Conservation (phyloP, 306 rosid genomes). For the Prunus campanulata region DNA sequence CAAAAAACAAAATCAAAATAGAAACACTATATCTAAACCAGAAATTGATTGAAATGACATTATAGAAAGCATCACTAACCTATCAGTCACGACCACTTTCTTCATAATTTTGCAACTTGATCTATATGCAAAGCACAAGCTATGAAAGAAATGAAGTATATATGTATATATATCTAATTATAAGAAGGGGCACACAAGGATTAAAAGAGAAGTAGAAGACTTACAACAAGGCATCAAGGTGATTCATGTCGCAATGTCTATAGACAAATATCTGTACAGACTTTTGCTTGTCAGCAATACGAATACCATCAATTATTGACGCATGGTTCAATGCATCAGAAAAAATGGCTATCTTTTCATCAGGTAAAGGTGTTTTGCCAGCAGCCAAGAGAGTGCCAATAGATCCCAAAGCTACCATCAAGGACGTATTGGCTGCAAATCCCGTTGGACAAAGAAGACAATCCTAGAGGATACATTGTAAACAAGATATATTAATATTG, state of each 20-base stretch:
- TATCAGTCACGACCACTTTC: slow-evolving; percentile 91
- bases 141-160: slow-evolving; percentile 7
- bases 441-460: slow-evolving; percentile 99
- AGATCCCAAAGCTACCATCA: slow-evolving; percentile 84
- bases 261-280: slow-evolving; percentile 67
- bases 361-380: slow-evolving; percentile 46
- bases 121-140: slow-evolving; percentile 54
- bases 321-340: slow-evolving; percentile 94
- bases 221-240: slow-evolving; percentile 72
- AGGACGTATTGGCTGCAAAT: slow-evolving; percentile 95
- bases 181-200: slow-evolving; percentile 1
- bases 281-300: slow-evolving; percentile 75
- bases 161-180: neutral
- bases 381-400: slow-evolving; percentile 68
- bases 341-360: slow-evolving; percentile 73
- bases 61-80: slow-evolving; percentile 42
- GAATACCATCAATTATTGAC: slow-evolving; percentile 92
- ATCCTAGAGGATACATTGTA: slow-evolving; percentile 72
- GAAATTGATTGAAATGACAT: slow-evolving; percentile 2
- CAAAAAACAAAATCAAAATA: neutral
- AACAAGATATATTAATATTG: slow-evolving; percentile 17
- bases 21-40: neutral
- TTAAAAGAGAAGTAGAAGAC: slow-evolving; percentile 39
- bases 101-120: slow-evolving; percentile 61
- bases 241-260: slow-evolving; percentile 89